A percentile compares a stretch with the other conserved stretches of the same genome.
Evolutionary conservation across 768 basidiomycete species (phyloP).

Genomic region (Kwoniella mangroviensis): DNA sequence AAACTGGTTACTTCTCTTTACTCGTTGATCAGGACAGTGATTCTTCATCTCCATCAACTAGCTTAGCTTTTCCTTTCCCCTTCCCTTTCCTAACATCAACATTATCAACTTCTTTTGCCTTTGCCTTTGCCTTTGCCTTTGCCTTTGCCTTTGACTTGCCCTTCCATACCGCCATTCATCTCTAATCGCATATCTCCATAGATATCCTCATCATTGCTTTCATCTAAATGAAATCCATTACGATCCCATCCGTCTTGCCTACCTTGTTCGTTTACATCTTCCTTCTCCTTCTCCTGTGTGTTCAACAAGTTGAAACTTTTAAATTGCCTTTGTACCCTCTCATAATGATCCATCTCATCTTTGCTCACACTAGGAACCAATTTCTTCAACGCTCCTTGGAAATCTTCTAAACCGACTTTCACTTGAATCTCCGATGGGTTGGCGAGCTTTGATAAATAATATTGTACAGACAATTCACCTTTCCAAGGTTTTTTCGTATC

Average conservation of each 20-base stretch:
- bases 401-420: constrained; percentile 75
- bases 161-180: background rate
- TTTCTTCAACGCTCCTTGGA: constrained; percentile 70
- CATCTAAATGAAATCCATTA: background rate
- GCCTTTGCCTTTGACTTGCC: background rate
- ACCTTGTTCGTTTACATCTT: constrained; percentile 6
- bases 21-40: background rate
- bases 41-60: constrained; percentile 3
- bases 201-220: background rate
- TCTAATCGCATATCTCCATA: background rate
- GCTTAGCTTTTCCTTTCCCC: constrained; percentile 13
- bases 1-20: background rate
- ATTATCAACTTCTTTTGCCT: background rate
- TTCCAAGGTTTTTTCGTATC: background rate
- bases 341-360: constrained; percentile 84
- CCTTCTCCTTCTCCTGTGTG: constrained; percentile 57
- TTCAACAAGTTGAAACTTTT: constrained; percentile 30
- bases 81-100: background rate
- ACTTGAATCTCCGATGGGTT: constrained; percentile 71
- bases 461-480: constrained; percentile 70
- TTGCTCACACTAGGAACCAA: constrained; percentile 66
- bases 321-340: constrained; percentile 71
- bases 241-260: background rate
- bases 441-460: constrained; percentile 85
- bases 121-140: background rate